These are phyloP conservation scores for rapeseed (Brassica napus) DNA, from an alignment of 345 rosid species.

Conservation along the genomic window DNA sequence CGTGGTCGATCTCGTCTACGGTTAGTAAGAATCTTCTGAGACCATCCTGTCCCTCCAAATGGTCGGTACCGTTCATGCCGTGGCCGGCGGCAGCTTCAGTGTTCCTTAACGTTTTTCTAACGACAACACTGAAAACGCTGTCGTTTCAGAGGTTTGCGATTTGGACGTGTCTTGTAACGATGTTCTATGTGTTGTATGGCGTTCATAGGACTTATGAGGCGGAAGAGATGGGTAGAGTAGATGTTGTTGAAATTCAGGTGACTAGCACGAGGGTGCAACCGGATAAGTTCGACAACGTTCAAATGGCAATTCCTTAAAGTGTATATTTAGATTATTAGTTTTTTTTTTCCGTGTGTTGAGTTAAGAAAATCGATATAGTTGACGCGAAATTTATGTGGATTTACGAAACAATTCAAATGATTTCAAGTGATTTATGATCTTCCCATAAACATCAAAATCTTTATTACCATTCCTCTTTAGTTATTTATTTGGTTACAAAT, in stretches of 20 bases:
- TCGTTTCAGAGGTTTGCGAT: slow-evolving; percentile 69
- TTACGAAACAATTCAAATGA: not conserved
- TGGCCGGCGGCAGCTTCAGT: slow-evolving; percentile 81
- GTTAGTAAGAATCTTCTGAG: slow-evolving; percentile 26
- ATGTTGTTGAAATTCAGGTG: slow-evolving; percentile 21
- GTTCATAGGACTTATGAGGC: slow-evolving; percentile 86
- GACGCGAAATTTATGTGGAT: not conserved
- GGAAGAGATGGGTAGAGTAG: slow-evolving; percentile 56
- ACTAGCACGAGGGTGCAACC: slow-evolving; percentile 44
- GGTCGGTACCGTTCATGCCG: slow-evolving; percentile 94
- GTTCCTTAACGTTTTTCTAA: slow-evolving; percentile 74
- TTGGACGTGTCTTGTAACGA: slow-evolving; percentile 66
- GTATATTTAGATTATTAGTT: not conserved
- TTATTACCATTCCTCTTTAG: not conserved
- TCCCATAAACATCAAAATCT: not conserved
- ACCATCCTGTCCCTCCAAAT: slow-evolving; percentile 22
- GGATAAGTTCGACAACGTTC: slow-evolving; percentile 44
- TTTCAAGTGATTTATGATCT: not conserved
- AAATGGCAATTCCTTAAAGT: not conserved
- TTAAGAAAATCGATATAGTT: not conserved
- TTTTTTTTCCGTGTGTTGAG: not conserved
- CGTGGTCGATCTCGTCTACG: slow-evolving; percentile 28
- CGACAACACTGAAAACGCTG: slow-evolving; percentile 58
- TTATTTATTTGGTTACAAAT: not conserved
- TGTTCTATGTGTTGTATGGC: slow-evolving; percentile 80